Conservation (phyloP, 2,329 filamentous ascomycete genomes). For the Cladosporium sp. region DNA sequence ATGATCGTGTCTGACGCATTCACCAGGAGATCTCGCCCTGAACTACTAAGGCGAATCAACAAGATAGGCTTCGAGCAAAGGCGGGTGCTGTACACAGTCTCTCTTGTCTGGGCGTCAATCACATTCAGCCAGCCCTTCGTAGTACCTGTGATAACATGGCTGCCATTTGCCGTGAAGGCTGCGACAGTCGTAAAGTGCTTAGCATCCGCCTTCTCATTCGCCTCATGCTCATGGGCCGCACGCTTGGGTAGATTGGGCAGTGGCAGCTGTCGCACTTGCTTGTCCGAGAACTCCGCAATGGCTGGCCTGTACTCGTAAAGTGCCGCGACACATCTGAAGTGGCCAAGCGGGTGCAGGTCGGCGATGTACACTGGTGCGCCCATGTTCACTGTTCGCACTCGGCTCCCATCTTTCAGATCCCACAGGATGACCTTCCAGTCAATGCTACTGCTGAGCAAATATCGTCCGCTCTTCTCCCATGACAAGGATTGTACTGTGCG, state of each 20-base stretch:
- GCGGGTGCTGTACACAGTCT: constrained; percentile 85
- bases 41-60: constrained; percentile 75
- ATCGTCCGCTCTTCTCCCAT: constrained; percentile 89
- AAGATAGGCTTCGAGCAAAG: constrained; percentile 85
- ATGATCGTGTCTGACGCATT: constrained; percentile 96
- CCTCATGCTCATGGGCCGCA: constrained; percentile 64
- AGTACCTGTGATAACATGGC: constrained; percentile 87
- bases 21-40: constrained; percentile 81
- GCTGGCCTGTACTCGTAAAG: constrained; percentile 91
- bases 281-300: constrained; percentile 62
- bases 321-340: constrained; percentile 81
- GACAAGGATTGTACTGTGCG: constrained; percentile 90
- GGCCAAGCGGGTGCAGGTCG: constrained; percentile 86
- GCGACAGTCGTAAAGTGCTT: constrained; percentile 94
- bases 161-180: constrained; percentile 78
- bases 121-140: constrained; percentile 97
- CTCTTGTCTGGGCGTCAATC: constrained; percentile 74
- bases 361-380: constrained; percentile 93
- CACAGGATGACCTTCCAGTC: constrained; percentile 96
- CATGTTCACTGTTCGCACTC: constrained; percentile 82
- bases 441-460: constrained; percentile 86
- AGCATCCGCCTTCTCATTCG: constrained; percentile 84
- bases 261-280: constrained; percentile 63
- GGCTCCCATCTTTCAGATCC: constrained; percentile 73
- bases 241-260: constrained; percentile 80